phyloP scores from a whole-genome alignment of 768 basidiomycete genomes.

The Pleurotus pulmonarius region DNA sequence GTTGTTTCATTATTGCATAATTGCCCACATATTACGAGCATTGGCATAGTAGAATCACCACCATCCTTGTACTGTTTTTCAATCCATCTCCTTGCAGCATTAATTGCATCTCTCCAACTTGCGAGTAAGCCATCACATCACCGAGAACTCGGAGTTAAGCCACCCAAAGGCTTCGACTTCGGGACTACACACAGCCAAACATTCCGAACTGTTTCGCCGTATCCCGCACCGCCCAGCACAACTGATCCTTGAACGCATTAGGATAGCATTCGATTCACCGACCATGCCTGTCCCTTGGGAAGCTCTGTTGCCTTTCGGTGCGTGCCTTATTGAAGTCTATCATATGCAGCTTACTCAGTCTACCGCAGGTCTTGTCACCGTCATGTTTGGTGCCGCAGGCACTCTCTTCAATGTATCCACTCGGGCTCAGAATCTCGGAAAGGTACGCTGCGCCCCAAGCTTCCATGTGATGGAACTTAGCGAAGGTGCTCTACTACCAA shows the following conservation, averaged over 20 bases:
- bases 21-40: too few species aligned
- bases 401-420: constrained; percentile 80
- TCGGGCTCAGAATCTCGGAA: constrained; percentile 83
- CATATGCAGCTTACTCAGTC: not conserved
- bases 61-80: too few species aligned
- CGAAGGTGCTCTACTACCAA: not conserved
- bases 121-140: not conserved
- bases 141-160: not conserved
- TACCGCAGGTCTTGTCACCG: constrained; percentile 68
- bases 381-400: constrained; percentile 88
- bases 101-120: not conserved
- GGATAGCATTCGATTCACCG: constrained; percentile 18
- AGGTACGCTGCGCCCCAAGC: constrained; percentile 44
- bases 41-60: not conserved
- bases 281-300: constrained; percentile 96
- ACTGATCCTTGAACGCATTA: not conserved
- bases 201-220: constrained; percentile 6
- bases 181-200: constrained; percentile 2
- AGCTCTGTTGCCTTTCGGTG: constrained; percentile 94
- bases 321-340: constrained; percentile 2
- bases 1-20: not conserved
- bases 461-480: not conserved
- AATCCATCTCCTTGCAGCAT: too few species aligned
- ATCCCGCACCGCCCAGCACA: not conserved
- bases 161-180: not conserved